A percentile compares a stretch with the other conserved stretches of the same genome.
Evolutionary conservation across 2,329 filamentous ascomycete genomes (phyloP).

Genomic region (Colletotrichum liaoningense): DNA sequence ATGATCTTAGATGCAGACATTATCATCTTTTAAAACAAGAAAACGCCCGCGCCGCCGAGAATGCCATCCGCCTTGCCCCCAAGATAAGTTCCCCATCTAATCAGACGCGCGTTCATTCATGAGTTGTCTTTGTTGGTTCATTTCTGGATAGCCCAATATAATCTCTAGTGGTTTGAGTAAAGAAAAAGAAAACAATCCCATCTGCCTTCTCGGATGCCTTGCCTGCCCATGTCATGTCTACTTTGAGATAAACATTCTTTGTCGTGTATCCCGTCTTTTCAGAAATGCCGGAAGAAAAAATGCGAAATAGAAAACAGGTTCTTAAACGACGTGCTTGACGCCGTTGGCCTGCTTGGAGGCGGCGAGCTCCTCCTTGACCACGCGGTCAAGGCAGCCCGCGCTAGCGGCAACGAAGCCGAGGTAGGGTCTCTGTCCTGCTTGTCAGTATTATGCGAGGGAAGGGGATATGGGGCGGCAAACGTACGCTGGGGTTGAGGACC

Average conservation of each 20-base stretch:
- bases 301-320: neutral
- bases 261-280: constrained; percentile 6
- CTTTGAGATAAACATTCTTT: constrained; percentile 2
- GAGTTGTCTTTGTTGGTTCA: constrained; percentile 13
- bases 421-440: constrained; percentile 63
- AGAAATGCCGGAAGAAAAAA: neutral
- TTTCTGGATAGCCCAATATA: constrained; percentile 5
- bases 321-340: constrained; percentile 31
- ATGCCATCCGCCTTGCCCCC: neutral
- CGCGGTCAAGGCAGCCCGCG: constrained; percentile 70
- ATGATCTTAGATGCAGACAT: neutral
- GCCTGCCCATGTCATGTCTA: constrained; percentile 3
- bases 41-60: constrained; percentile 5
- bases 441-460: constrained; percentile 63
- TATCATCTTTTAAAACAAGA: neutral
- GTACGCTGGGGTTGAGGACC: constrained; percentile 74
- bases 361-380: constrained; percentile 44
- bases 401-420: constrained; percentile 87
- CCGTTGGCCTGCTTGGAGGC: constrained; percentile 27
- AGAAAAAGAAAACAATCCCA: neutral
- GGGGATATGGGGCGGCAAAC: constrained; percentile 50
- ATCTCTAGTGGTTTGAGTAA: neutral
- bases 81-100: neutral
- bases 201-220: neutral
- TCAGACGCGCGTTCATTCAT: constrained; percentile 1